These are phyloP conservation scores for Hydnum rufescens DNA, from an alignment of 768 basidiomycete species.

Conservation along the genomic window DNA sequence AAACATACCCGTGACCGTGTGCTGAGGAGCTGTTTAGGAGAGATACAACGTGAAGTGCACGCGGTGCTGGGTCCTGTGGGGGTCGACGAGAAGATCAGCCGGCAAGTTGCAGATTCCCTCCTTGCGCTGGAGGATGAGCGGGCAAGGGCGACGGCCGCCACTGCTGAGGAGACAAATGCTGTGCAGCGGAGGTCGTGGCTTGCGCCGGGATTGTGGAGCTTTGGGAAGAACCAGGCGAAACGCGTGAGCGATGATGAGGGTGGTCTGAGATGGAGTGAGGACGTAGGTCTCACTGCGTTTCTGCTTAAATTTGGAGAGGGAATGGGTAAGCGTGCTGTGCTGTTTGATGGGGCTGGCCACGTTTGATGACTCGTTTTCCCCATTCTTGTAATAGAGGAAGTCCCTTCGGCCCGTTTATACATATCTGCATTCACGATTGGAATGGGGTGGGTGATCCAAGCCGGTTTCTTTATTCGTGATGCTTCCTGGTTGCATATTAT, in stretches of 20 bases:
- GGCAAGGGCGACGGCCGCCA: constrained; percentile 10
- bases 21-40: constrained; percentile 72
- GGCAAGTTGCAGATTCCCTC: constrained; percentile 57
- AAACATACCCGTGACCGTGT: constrained; percentile 64
- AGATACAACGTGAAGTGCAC: constrained; percentile 90
- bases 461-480: too few relatives aligned
- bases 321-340: constrained; percentile 33
- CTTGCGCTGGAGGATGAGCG: constrained; percentile 20
- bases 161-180: constrained; percentile 35
- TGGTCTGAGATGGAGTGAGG: constrained; percentile 37
- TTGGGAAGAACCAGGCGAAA: not conserved
- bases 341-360: too few relatives aligned
- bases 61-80: constrained; percentile 78
- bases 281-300: constrained; percentile 81
- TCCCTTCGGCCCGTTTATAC: constrained; percentile 67
- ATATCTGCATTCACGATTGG: constrained; percentile 90
- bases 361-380: not conserved
- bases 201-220: not conserved
- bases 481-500: too few relatives aligned
- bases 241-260: constrained; percentile 1
- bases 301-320: constrained; percentile 93
- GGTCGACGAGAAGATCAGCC: constrained; percentile 63
- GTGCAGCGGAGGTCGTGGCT: constrained; percentile 1
- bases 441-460: constrained; percentile 32
- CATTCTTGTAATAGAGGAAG: constrained; percentile 42